Conservation (phyloP, 805 yeast genomes). For the Metschnikowia gruessii region DNA sequence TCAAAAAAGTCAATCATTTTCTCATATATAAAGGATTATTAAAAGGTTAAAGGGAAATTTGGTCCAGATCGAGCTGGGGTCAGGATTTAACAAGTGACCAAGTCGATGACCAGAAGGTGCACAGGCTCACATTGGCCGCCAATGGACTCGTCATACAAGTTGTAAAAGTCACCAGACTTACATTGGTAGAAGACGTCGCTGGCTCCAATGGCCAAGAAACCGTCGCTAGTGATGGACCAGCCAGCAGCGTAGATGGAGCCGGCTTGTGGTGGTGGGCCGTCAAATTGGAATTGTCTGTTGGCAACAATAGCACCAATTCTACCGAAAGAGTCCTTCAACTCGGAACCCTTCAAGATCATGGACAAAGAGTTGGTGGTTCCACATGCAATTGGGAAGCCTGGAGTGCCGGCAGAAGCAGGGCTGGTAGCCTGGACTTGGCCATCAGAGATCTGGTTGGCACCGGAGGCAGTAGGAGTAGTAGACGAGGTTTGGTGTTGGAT, state of each 20-base stretch:
- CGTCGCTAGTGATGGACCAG: conserved; percentile 48
- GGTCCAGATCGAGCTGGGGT: background rate
- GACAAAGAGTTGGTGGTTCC: conserved; percentile 42
- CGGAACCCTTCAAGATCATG: conserved; percentile 49
- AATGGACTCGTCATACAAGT: conserved; percentile 60
- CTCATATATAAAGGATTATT: conserved; percentile 8
- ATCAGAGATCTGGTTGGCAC: conserved; percentile 25
- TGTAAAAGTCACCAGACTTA: conserved; percentile 73
- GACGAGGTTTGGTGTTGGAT: conserved; percentile 26
- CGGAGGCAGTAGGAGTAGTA: conserved; percentile 11
- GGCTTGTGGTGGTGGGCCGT: conserved; percentile 79
- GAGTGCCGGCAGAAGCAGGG: conserved; percentile 19
- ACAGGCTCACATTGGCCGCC: conserved; percentile 58
- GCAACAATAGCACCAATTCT: conserved; percentile 79
- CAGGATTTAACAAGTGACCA: conserved; percentile 48
- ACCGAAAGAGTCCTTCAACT: conserved; percentile 56
- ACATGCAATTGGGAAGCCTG: conserved; percentile 21
- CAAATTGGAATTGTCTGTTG: conserved; percentile 78
- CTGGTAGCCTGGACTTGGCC: conserved; percentile 32
- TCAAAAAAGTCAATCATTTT: conserved; percentile 13
- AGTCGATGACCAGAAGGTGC: conserved; percentile 55
- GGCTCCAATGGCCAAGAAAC: conserved; percentile 63
- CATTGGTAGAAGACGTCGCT: conserved; percentile 68
- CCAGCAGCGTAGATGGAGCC: conserved; percentile 32
- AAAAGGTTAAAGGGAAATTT: background rate